Conservation (phyloP, 192 early-diverging fungal genomes). For the Podila minutissima region DNA sequence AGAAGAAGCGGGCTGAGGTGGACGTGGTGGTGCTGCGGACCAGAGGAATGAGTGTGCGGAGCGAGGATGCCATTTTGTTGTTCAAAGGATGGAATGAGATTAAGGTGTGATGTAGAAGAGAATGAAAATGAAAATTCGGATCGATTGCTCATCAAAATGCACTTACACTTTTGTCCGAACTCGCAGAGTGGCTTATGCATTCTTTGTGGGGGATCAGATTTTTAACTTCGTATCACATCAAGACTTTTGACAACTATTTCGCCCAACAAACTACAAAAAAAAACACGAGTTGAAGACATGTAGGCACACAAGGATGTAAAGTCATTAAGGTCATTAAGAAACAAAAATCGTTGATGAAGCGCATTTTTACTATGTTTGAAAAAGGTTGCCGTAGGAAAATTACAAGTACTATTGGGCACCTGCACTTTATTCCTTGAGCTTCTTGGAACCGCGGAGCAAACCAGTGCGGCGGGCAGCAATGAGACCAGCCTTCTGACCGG, state of each 20-base stretch:
- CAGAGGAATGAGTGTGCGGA: not conserved
- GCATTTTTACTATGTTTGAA: not conserved
- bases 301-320: not conserved
- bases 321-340: not conserved
- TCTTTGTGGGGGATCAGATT: not conserved
- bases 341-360: not conserved
- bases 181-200: not conserved
- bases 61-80: conserved; percentile 1
- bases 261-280: not conserved
- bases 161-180: not conserved
- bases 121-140: not conserved
- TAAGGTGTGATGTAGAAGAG: not conserved
- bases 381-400: not conserved
- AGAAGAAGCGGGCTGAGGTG: conserved; percentile 7
- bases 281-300: not conserved
- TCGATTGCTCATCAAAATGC: no score
- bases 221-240: not conserved
- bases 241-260: not conserved
- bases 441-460: conserved; percentile 99
- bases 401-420: not conserved
- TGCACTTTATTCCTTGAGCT: conserved; percentile 77
- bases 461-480: conserved; percentile 98
- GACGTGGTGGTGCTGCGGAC: not conserved
- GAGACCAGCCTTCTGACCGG: conserved; percentile 93
- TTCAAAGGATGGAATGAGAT: not conserved